These are phyloP conservation scores for Spergularia bocconei DNA, from an alignment of 148 eudicot genomes.

Conservation along the genomic window DNA sequence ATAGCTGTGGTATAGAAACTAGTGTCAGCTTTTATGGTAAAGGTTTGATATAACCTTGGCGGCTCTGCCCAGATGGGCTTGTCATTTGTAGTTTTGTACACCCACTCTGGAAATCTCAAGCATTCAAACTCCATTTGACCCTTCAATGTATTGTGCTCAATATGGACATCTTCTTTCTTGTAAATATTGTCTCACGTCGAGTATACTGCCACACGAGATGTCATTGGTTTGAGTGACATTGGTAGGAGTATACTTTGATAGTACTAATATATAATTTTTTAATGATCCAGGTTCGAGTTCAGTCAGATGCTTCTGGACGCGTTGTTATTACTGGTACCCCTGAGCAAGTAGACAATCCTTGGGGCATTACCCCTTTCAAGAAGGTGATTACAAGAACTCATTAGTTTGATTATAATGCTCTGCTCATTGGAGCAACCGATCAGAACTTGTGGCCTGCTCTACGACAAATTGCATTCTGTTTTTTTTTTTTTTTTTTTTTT, in stretches of 20 bases:
- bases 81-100: no score
- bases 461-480: not conserved
- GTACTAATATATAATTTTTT: slow-evolving; percentile 2
- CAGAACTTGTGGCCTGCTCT: not conserved
- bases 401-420: not conserved
- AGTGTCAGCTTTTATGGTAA: no score
- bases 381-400: slow-evolving; percentile 44
- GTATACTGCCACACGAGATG: not conserved
- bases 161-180: no score
- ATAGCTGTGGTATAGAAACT: no score
- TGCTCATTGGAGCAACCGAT: not conserved
- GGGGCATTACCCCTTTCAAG: slow-evolving; percentile 88
- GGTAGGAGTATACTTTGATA: not conserved
- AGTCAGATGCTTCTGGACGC: slow-evolving; percentile 92
- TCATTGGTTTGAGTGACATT: slow-evolving; percentile 3
- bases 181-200: no score
- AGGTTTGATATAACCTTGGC: no score
- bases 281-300: slow-evolving; percentile 71
- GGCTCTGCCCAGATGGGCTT: no score
- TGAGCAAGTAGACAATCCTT: slow-evolving; percentile 88
- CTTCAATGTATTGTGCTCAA: no score
- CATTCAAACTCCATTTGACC: no score
- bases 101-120: no score
- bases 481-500: no score
- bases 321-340: slow-evolving; percentile 90